phyloP scores from a whole-genome alignment of 2,329 filamentous ascomycete species.

The Ophiostoma triangulosporum region DNA sequence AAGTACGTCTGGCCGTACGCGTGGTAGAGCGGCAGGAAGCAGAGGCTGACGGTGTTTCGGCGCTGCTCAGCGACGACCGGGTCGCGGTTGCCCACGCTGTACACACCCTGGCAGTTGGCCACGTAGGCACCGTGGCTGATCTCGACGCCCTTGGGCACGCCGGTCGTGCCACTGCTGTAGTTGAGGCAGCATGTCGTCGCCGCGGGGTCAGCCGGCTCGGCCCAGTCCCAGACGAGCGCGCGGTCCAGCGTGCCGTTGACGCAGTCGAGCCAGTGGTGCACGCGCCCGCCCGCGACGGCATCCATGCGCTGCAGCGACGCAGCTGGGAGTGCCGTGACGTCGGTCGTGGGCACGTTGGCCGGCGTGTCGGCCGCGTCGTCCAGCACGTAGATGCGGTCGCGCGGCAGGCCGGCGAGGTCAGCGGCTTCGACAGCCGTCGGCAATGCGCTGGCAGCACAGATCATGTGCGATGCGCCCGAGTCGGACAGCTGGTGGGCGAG shows the following conservation, averaged over 20 bases:
- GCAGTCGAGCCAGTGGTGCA: slow-evolving; percentile 50
- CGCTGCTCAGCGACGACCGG: slow-evolving; percentile 31
- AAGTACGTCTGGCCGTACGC: slow-evolving; percentile 61
- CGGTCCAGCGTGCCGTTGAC: slow-evolving; percentile 33
- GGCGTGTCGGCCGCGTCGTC: slow-evolving; percentile 35
- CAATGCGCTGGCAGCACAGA: slow-evolving; percentile 47
- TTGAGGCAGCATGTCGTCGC: slow-evolving; percentile 55
- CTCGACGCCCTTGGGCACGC: slow-evolving; percentile 71
- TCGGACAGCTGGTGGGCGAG: slow-evolving; percentile 64
- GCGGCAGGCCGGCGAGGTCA: slow-evolving; percentile 38
- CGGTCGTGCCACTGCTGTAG: slow-evolving; percentile 68
- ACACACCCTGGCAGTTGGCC: slow-evolving; percentile 51
- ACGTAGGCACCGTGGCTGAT: slow-evolving; percentile 69
- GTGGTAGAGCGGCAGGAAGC: slow-evolving; percentile 67
- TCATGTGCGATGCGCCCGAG: slow-evolving; percentile 51
- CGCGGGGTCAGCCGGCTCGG: slow-evolving; percentile 36
- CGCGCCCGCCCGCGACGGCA: not conserved
- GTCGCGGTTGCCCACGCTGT: slow-evolving; percentile 31
- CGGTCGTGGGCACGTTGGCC: slow-evolving; percentile 10
- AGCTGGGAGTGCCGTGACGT: not conserved
- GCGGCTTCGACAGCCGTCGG: slow-evolving; percentile 55
- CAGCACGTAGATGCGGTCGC: slow-evolving; percentile 49
- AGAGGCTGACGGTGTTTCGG: slow-evolving; percentile 33
- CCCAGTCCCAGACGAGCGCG: slow-evolving; percentile 50
- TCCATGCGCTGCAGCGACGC: slow-evolving; percentile 7